A percentile compares a stretch with the other conserved stretches of the same genome.
phyloP scores from a whole-genome alignment of 768 basidiomycete species.

The Boletales sp. region DNA sequence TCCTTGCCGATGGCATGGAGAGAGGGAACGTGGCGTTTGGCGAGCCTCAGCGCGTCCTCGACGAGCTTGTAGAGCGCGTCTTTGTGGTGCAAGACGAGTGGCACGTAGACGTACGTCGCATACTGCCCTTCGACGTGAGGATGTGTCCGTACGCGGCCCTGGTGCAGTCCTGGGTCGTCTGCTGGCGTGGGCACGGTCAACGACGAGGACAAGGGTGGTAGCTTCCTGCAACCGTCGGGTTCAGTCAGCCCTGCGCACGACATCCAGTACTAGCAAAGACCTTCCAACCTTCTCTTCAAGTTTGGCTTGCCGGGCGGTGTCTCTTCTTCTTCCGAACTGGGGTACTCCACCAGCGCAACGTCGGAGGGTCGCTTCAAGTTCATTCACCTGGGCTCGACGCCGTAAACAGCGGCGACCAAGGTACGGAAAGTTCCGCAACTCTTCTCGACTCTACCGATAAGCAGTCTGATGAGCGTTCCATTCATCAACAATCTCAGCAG shows the following conservation, averaged over 20 bases:
- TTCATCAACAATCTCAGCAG: conserved; percentile 70
- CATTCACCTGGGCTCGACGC: too few relatives aligned
- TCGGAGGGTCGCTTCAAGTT: conserved; percentile 37
- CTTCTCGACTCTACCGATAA: neutral
- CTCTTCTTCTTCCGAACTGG: conserved; percentile 48
- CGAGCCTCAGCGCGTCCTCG: conserved; percentile 40
- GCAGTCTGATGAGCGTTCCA: conserved; percentile 54
- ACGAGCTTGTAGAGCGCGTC: conserved; percentile 47
- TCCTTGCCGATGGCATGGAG: conserved; percentile 43
- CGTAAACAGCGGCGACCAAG: too few relatives aligned
- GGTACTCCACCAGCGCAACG: conserved; percentile 46
- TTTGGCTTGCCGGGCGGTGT: conserved; percentile 3
- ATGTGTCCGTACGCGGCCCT: conserved; percentile 71
- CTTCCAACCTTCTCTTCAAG: conserved; percentile 42
- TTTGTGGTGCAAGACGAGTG: conserved; percentile 44
- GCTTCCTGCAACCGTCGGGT: conserved; percentile 41
- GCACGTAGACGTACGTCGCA: conserved; percentile 73
- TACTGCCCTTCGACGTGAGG: conserved; percentile 90
- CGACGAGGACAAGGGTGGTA: conserved; percentile 55
- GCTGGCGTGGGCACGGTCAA: conserved; percentile 47
- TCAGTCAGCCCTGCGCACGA: conserved; percentile 4
- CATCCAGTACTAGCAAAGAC: neutral
- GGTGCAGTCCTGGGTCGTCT: conserved; percentile 78
- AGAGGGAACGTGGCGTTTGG: conserved; percentile 43
- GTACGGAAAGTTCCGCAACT: conserved; percentile 11